Conservation (phyloP, 768 basidiomycete genomes). For the Chiua virens region DNA sequence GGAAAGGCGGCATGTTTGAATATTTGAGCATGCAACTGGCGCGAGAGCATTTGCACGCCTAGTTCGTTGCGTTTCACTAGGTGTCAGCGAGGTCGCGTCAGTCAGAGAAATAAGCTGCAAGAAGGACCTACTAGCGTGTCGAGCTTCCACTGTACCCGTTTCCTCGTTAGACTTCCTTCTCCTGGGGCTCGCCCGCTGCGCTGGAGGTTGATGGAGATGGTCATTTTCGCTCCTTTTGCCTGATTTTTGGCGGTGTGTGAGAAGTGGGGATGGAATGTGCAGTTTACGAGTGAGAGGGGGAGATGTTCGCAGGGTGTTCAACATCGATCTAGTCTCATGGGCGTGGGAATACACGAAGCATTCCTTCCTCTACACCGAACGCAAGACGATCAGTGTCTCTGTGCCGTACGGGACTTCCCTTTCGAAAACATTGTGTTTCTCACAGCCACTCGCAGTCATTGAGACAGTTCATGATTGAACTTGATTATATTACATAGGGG, state of each 20-base stretch:
- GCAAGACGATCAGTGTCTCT: too few species aligned
- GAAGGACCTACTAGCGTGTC: slow-evolving; percentile 2
- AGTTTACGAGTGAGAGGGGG: slow-evolving; percentile 13
- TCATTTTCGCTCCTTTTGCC: not conserved
- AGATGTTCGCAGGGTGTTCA: slow-evolving; percentile 16
- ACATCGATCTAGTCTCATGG: slow-evolving; percentile 1
- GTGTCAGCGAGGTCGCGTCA: not conserved
- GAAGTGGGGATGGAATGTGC: slow-evolving; percentile 8
- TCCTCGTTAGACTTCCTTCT: not conserved
- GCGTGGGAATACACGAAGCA: slow-evolving; percentile 5
- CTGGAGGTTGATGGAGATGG: not conserved
- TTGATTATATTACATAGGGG: too few species aligned
- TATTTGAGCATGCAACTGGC: slow-evolving; percentile 76
- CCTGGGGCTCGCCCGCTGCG: not conserved
- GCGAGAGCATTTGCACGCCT: slow-evolving; percentile 92
- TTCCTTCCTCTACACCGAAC: too few species aligned
- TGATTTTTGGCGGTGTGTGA: slow-evolving; percentile 15
- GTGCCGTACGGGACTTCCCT: too few species aligned
- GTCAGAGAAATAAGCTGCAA: not conserved
- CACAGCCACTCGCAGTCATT: too few species aligned
- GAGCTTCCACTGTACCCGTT: not conserved
- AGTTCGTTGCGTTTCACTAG: slow-evolving; percentile 76
- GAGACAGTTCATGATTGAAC: too few species aligned
- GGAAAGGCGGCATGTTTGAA: slow-evolving; percentile 72
- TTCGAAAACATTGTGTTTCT: too few species aligned